Conservation (phyloP, 768 basidiomycete species). For the Pleurotus citrinopileatus region DNA sequence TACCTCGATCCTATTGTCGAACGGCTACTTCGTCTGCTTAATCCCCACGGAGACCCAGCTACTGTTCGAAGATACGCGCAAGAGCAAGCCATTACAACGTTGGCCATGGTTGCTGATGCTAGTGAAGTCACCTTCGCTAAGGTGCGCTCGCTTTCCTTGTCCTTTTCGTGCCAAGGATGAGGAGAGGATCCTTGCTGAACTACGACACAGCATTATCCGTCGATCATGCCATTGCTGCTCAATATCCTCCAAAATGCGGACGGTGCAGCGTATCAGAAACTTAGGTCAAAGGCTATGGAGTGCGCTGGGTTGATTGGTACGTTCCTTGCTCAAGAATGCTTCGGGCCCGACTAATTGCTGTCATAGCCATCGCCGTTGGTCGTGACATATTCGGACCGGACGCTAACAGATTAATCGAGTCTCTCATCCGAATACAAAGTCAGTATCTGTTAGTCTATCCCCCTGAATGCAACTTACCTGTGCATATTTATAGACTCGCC, state of each 20-base stretch:
- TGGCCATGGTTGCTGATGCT: conserved; percentile 88
- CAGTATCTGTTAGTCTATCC: no score
- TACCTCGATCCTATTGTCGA: conserved; percentile 82
- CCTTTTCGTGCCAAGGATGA: conserved; percentile 4
- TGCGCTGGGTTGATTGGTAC: conserved; percentile 83
- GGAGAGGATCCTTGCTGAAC: conserved; percentile 1
- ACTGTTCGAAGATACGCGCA: conserved; percentile 63
- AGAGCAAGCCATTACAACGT: conserved; percentile 83
- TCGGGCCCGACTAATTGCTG: not conserved
- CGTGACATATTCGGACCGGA: conserved; percentile 76
- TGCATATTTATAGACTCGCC: conserved; percentile 50
- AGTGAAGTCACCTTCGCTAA: conserved; percentile 77
- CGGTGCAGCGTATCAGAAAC: conserved; percentile 58
- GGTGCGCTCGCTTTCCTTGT: conserved; percentile 32
- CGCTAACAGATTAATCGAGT: conserved; percentile 65
- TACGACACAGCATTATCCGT: conserved; percentile 57
- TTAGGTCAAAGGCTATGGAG: conserved; percentile 87
- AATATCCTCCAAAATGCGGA: conserved; percentile 74
- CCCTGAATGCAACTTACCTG: not conserved
- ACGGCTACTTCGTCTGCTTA: conserved; percentile 62
- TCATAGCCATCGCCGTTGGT: conserved; percentile 80
- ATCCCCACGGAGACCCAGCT: conserved; percentile 45
- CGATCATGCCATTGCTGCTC: conserved; percentile 80
- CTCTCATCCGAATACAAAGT: conserved; percentile 80
- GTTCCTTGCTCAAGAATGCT: conserved; percentile 18